Evolutionary conservation across 148 eudicot species (phyloP).

Genomic region (Rhododendron simsii): DNA sequence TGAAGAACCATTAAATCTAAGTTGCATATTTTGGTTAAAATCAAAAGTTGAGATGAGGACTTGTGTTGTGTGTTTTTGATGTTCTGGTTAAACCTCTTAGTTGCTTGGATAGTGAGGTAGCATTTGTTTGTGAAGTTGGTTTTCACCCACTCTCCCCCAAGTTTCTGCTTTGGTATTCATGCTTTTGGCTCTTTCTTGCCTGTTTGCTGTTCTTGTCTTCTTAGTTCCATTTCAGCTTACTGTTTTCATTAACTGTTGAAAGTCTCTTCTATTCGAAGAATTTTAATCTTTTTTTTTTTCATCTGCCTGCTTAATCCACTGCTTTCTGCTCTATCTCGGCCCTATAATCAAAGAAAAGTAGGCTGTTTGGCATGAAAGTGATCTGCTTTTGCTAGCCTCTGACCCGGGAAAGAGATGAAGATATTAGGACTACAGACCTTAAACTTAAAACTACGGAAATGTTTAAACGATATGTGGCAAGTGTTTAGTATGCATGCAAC

Average conservation of each 20-base stretch:
- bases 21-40: background rate
- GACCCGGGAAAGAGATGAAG: background rate
- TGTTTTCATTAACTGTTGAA: background rate
- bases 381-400: background rate
- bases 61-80: background rate
- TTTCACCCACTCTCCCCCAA: background rate
- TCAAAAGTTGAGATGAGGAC: background rate
- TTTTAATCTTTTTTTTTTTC: background rate
- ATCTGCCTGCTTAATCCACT: background rate
- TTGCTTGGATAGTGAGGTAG: background rate
- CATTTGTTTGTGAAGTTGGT: background rate
- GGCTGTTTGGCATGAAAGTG: background rate
- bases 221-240: background rate
- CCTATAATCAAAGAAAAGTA: background rate
- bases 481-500: background rate
- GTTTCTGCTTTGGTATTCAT: background rate
- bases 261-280: background rate
- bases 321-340: background rate
- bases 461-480: background rate
- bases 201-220: background rate
- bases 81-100: background rate
- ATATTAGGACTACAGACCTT: background rate
- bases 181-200: background rate
- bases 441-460: background rate
- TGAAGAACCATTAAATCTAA: background rate